phyloP scores from a whole-genome alignment of 2,329 filamentous ascomycete genomes.

The Davidsoniella eucalypti region DNA sequence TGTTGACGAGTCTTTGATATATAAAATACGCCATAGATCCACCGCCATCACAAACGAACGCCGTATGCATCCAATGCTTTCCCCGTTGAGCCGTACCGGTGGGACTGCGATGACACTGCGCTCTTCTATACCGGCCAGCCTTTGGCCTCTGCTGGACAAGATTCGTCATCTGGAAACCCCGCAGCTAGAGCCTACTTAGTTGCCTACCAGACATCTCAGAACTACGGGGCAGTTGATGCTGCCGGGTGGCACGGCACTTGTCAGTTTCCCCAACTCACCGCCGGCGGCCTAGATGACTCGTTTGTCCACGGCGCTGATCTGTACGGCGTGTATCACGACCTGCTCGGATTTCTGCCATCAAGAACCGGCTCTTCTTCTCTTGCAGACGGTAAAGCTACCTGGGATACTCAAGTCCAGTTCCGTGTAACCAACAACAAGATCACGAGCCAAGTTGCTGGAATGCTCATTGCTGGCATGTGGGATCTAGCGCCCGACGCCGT shows the following conservation, averaged over 20 bases:
- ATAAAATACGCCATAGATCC: slow-evolving; percentile 32
- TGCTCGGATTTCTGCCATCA: slow-evolving; percentile 46
- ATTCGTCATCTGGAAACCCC: slow-evolving; percentile 24
- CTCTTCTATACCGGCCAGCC: slow-evolving; percentile 54
- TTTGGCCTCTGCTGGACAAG: slow-evolving; percentile 25
- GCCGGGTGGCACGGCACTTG: slow-evolving; percentile 57
- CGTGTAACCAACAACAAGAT: slow-evolving; percentile 71
- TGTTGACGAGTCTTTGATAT: slow-evolving; percentile 7
- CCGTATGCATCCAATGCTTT: slow-evolving; percentile 67
- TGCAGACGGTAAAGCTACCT: slow-evolving; percentile 22
- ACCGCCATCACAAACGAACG: slow-evolving; percentile 72
- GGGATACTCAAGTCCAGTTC: slow-evolving; percentile 35
- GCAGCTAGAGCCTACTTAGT: slow-evolving; percentile 41
- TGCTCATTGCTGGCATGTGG: slow-evolving; percentile 59
- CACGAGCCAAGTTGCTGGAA: slow-evolving; percentile 63
- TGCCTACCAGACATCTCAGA: slow-evolving; percentile 41
- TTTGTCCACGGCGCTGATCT: slow-evolving; percentile 63
- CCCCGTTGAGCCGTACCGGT: slow-evolving; percentile 53
- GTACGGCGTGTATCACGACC: slow-evolving; percentile 55
- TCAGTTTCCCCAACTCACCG: slow-evolving; percentile 67
- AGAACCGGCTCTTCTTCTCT: slow-evolving; percentile 1
- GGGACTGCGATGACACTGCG: slow-evolving; percentile 55
- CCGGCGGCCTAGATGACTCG: slow-evolving; percentile 54
- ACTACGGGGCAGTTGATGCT: slow-evolving; percentile 42
- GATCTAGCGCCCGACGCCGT: slow-evolving; percentile 16